Base-by-base conservation (phyloP, 2,329 filamentous ascomycete species). In the Colletotrichum aenigma region DNA sequence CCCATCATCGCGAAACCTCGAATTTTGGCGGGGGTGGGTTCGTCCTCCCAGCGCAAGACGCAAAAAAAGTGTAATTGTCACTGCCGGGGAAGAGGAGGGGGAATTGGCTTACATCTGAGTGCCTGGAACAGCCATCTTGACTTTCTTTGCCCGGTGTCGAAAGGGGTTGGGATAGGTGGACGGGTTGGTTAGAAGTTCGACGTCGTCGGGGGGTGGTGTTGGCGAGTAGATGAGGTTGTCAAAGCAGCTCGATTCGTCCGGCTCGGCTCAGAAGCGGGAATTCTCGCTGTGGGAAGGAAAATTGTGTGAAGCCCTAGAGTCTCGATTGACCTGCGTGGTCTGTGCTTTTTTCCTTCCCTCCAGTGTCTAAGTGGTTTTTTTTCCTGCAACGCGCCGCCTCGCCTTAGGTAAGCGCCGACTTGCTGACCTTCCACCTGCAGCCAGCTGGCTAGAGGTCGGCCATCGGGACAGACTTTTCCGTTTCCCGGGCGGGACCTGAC, bases 121-220 rank as follows among this genome's bases (percentile, higher is more conserved):
- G 85, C 90, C 90, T 81, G 90, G 88, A 84, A 88, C 86, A 87
- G 90, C 89, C 90, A 92, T 92, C 80, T 87, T 91, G 88, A 85
- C 85, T 84, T 52, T 77, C 81, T 81, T 82, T 80, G 78, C 73
- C 79, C 72, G 76, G 66, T 76, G 76, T 77, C 72, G 70, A 77
- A 66, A 62, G 61, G 72, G 66, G 36, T 58, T 38, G 68, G 74
- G 70, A 67, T 70, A 79, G 79, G 83, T 81, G 79, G 78, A 80
- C 78, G 79, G 80, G 77, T 82, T 81, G 81, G 30, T 84, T 80
- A 80, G 82, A 81, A 83, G 82, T 81, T 84, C 81, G 81, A 83
- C 81, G 82, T 81, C 82, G 79, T 80, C 78, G 79, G 79, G 34
- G 73, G 79, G 70, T 61, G 62, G 70, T 67, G 68, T 70, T 66